Percentiles rank a stretch among this genome's conserved stretches.
phyloP scores from a whole-genome alignment of 768 basidiomycete genomes.

The Lactarius pseudohatsudake region DNA sequence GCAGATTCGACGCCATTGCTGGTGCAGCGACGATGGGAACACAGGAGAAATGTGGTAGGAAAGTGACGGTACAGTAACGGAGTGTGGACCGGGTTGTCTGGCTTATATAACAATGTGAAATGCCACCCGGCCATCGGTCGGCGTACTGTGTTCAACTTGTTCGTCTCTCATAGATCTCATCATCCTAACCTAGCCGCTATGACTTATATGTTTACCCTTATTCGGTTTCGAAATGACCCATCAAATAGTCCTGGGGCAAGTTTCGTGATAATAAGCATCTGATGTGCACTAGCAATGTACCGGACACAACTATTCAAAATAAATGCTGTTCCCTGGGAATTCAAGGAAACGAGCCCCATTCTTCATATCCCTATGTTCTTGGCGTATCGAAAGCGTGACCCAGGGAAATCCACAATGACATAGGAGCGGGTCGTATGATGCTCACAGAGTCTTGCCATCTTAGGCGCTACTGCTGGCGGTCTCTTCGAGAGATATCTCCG shows the following conservation, averaged over 20 bases:
- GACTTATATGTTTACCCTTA: slow-evolving; percentile 32
- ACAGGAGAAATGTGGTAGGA: too few species aligned
- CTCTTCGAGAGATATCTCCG: slow-evolving; percentile 22
- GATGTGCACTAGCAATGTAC: too few species aligned
- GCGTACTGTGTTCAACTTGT: too few species aligned
- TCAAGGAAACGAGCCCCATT: not conserved
- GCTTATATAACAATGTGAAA: slow-evolving; percentile 37
- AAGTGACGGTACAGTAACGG: too few species aligned
- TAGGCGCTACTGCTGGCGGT: not conserved
- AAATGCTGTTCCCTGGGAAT: too few species aligned
- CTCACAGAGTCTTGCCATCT: not conserved
- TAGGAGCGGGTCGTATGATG: not conserved
- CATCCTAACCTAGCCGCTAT: slow-evolving; percentile 25
- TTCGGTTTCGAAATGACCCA: slow-evolving; percentile 47
- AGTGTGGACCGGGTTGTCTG: not conserved
- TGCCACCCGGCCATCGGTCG: too few species aligned
- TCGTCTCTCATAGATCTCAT: too few species aligned
- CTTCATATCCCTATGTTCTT: not conserved
- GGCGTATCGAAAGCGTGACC: not conserved
- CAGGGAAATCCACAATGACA: not conserved
- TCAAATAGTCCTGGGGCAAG: slow-evolving; percentile 45
- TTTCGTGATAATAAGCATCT: too few species aligned
- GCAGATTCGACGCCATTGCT: not conserved
- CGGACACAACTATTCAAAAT: too few species aligned
- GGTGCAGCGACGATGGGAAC: too few species aligned